phyloP scores from a whole-genome alignment of 148 eudicot genomes.

The Silene conica region DNA sequence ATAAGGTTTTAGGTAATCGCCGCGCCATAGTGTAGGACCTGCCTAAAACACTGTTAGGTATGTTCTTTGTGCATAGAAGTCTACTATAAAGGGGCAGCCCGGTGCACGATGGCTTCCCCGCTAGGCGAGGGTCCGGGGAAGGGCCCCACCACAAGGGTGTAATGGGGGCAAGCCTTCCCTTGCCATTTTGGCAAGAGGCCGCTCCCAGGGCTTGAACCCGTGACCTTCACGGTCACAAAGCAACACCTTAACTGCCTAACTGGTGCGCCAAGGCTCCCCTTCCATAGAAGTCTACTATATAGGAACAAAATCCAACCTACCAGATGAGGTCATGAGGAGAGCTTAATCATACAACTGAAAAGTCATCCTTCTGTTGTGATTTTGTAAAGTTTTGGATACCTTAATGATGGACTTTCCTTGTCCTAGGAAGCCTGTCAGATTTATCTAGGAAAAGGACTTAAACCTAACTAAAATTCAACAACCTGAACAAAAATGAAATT shows the following conservation, averaged over 20 bases:
- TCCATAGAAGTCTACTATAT: neutral
- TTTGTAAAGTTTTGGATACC: neutral
- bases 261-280: too few relatives aligned
- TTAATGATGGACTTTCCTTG: conserved; percentile 2
- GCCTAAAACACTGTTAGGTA: neutral
- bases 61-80: neutral
- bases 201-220: too few relatives aligned
- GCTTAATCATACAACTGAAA: neutral
- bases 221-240: too few relatives aligned
- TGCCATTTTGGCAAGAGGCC: too few relatives aligned
- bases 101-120: too few relatives aligned
- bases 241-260: too few relatives aligned
- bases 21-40: neutral
- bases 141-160: too few relatives aligned
- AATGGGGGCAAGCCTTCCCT: too few relatives aligned
- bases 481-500: neutral
- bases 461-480: neutral
- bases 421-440: conserved; percentile 10
- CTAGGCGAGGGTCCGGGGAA: too few relatives aligned
- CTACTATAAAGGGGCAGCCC: too few relatives aligned
- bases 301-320: neutral
- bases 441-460: conserved; percentile 1
- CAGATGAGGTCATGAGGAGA: neutral
- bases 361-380: conserved; percentile 4
- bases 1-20: too few relatives aligned